These are phyloP conservation scores for Cytospora mali DNA, from an alignment of 2,329 filamentous ascomycete species.

Conservation along the genomic window DNA sequence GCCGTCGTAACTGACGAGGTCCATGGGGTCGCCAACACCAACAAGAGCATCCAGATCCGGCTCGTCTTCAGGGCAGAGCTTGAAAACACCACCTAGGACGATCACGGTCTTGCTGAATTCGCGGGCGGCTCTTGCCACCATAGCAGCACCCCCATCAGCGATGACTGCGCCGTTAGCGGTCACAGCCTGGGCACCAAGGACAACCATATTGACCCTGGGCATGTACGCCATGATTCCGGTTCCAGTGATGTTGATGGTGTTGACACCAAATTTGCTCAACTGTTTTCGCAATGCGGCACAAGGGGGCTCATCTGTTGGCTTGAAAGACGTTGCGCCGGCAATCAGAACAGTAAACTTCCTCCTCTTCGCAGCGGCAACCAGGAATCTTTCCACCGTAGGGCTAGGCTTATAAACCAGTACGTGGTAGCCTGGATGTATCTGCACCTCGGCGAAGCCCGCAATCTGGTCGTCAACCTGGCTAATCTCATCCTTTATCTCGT, in stretches of 20 bases:
- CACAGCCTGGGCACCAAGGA: constrained; percentile 84
- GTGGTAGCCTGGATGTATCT: constrained; percentile 91
- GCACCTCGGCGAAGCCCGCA: constrained; percentile 81
- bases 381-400: constrained; percentile 83
- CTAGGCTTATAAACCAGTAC: constrained; percentile 89
- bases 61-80: constrained; percentile 86
- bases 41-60: constrained; percentile 81
- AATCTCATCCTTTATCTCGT: constrained; percentile 95
- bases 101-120: constrained; percentile 83
- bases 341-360: constrained; percentile 91
- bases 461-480: constrained; percentile 93
- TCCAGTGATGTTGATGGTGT: constrained; percentile 82
- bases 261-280: constrained; percentile 75
- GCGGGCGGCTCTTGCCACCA: constrained; percentile 83
- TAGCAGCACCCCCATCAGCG: constrained; percentile 78
- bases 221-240: constrained; percentile 90
- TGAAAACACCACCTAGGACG: constrained; percentile 89
- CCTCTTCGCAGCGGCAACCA: constrained; percentile 84
- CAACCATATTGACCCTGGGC: constrained; percentile 93
- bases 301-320: constrained; percentile 41
- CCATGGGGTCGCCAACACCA: constrained; percentile 82
- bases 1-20: constrained; percentile 78
- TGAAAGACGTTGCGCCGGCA: constrained; percentile 61
- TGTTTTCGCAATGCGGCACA: constrained; percentile 71
- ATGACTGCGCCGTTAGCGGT: constrained; percentile 86